Conservation (phyloP, 2,329 filamentous ascomycete genomes). For the Fusarium sp. region DNA sequence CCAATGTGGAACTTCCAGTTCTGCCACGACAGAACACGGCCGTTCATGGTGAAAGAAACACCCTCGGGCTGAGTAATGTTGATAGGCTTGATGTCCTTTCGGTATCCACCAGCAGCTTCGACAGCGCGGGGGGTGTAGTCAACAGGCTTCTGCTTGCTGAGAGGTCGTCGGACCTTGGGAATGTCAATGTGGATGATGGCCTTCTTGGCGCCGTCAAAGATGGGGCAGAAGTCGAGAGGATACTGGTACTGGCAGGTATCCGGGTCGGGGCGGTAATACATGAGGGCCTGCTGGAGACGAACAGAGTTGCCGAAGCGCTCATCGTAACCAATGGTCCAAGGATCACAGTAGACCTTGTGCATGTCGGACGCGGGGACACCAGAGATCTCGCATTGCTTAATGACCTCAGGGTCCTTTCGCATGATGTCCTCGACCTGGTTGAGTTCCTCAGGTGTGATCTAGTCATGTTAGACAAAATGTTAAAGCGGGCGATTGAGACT, state of each 20-base stretch:
- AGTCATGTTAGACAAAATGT: conserved; percentile 14
- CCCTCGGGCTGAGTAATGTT: conserved; percentile 90
- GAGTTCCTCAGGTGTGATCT: conserved; percentile 94
- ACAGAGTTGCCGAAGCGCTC: conserved; percentile 84
- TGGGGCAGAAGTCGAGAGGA: conserved; percentile 93
- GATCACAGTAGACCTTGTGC: conserved; percentile 96
- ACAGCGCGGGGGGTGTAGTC: conserved; percentile 85
- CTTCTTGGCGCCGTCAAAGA: conserved; percentile 84
- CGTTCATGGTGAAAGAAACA: conserved; percentile 82
- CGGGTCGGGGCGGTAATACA: conserved; percentile 91
- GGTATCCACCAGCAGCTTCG: conserved; percentile 79
- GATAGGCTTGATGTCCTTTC: conserved; percentile 85
- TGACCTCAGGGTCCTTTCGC: conserved; percentile 84
- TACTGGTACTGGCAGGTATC: conserved; percentile 93
- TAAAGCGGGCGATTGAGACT: conserved; percentile 37
- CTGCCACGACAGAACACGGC: conserved; percentile 85
- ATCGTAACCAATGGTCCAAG: conserved; percentile 96
- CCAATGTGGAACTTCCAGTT: conserved; percentile 95
- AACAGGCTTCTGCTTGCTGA: conserved; percentile 78
- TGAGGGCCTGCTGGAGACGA: conserved; percentile 89
- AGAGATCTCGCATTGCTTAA: conserved; percentile 87
- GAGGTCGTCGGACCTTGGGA: conserved; percentile 78
- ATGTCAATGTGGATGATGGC: conserved; percentile 87
- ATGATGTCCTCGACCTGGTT: conserved; percentile 81
- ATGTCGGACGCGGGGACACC: conserved; percentile 87